Evolutionary conservation across 2,329 filamentous ascomycete genomes (phyloP), one percentile per base, ranked within the genome.

Genomic region (Fusarium pseudoanthophilum): DNA sequence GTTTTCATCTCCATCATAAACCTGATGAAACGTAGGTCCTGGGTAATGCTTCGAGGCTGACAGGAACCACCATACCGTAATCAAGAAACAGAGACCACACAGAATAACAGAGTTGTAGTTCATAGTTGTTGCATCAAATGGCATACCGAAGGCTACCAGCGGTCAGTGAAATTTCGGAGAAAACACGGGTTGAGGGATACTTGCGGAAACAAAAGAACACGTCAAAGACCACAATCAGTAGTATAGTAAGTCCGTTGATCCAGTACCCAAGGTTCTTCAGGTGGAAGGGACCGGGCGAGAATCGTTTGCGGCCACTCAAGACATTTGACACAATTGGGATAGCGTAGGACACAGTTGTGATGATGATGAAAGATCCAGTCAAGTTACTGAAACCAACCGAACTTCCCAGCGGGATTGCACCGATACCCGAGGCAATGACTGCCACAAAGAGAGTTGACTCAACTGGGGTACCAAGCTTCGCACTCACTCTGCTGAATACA

Each of bases 351-450:
- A 78, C 67, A 4, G 76, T 74, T 2, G 72, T 77, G 32, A 78
- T 74, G 18, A 77, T 78, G n/a, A 78, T 78, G 28, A 78, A 78
- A 0, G 76, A 78, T 8, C 77, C 77, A 0, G 77, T 78, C 14
- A 78, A 48, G 4, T 78, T 78, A 10, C 65, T 78, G 46, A 78
- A 78, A 0, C 77, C 77, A 1, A 77, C 76, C 1, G 77, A 51
- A 18, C 75, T 78, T 24, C 75, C 77, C 1, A 78, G 55, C 0
- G 77, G 77, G 13, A 78, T 78, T 2, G 75, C 77, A 3, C 77
- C 76, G 9, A 78, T 72, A 2, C 70, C 77, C 1, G 75, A 75
- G 0, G 77, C 74, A 16, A 78, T 42, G 9, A 77, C 64, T 2
- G 74, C 75, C 9, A 78, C 77, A 10, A 78, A 77, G 0, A 78